These are phyloP conservation scores for Coemansia sp. DNA, from an alignment of 192 early-diverging fungal species.

Conservation along the genomic window DNA sequence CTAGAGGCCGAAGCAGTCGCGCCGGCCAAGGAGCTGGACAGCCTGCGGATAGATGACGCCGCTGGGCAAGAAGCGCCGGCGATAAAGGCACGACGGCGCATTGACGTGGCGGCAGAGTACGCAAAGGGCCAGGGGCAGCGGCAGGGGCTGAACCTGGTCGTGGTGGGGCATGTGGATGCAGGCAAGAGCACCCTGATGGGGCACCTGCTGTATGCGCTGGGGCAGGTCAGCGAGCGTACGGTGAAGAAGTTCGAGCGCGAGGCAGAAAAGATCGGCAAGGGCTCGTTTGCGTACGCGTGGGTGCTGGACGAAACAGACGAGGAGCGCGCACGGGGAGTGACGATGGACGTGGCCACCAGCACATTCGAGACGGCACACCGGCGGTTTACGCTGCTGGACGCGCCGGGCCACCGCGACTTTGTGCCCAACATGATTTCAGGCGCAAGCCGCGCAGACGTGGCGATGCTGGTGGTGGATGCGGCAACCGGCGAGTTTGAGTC, in stretches of 20 bases:
- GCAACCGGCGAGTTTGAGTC: slow-evolving; percentile 89
- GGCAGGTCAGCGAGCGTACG: slow-evolving; percentile 70
- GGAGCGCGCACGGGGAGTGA: slow-evolving; percentile 85
- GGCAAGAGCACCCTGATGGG: slow-evolving; percentile 91
- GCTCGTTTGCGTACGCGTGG: slow-evolving; percentile 96
- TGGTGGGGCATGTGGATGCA: slow-evolving; percentile 91
- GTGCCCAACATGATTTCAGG: slow-evolving; percentile 99
- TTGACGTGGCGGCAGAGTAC: slow-evolving; percentile 45
- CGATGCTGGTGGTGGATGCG: slow-evolving; percentile 89
- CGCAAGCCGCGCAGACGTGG: slow-evolving; percentile 87
- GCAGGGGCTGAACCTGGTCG: slow-evolving; percentile 71
- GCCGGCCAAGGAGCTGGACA: slow-evolving; percentile 25
- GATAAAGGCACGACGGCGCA: slow-evolving; percentile 22
- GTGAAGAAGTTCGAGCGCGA: slow-evolving; percentile 88
- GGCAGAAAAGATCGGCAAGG: slow-evolving; percentile 89
- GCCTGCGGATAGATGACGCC: slow-evolving; percentile 23
- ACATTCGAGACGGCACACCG: slow-evolving; percentile 79
- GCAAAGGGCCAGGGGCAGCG: slow-evolving; percentile 46
- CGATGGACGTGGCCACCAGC: slow-evolving; percentile 92
- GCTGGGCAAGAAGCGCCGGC: slow-evolving; percentile 12
- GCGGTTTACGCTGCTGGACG: slow-evolving; percentile 87
- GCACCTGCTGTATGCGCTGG: slow-evolving; percentile 80
- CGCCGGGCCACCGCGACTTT: slow-evolving; percentile 97
- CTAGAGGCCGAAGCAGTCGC: not conserved
- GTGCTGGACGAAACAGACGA: slow-evolving; percentile 95